These are phyloP conservation scores for Xerocomellus dryophilus DNA, from an alignment of 768 basidiomycete species.

Conservation along the genomic window DNA sequence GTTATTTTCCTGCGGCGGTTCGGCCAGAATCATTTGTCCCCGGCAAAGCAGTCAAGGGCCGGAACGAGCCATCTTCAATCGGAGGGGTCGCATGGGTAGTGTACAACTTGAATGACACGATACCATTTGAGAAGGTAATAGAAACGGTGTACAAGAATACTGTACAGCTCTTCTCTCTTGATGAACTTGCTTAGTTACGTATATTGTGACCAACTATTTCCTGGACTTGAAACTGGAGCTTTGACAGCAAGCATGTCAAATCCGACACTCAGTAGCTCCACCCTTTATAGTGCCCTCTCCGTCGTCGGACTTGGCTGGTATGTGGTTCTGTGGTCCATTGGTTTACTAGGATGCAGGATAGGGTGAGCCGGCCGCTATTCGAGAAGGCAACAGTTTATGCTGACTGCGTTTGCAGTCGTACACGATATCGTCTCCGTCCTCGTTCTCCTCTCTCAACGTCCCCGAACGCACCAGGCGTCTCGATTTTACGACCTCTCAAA, in stretches of 20 bases:
- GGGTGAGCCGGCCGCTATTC: slow-evolving; percentile 52
- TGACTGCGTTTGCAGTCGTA: slow-evolving; percentile 50
- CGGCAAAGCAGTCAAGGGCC: slow-evolving; percentile 67
- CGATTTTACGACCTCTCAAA: slow-evolving; percentile 90
- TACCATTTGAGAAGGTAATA: slow-evolving; percentile 52
- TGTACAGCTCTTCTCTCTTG: slow-evolving; percentile 52
- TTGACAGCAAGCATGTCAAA: slow-evolving; percentile 15
- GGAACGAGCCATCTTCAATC: slow-evolving; percentile 68
- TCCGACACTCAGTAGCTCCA: slow-evolving; percentile 1
- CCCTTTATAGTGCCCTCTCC: slow-evolving; percentile 25
- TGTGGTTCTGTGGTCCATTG: slow-evolving; percentile 56
- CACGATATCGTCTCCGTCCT: slow-evolving; percentile 67
- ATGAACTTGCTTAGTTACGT: slow-evolving; percentile 32
- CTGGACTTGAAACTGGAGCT: background rate
- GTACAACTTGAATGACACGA: slow-evolving; percentile 42
- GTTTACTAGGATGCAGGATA: slow-evolving; percentile 61
- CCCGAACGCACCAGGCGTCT: slow-evolving; percentile 74
- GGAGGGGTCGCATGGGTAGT: slow-evolving; percentile 76
- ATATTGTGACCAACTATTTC: background rate
- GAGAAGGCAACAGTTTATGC: background rate
- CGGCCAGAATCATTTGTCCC: slow-evolving; percentile 56
- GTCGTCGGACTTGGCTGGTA: slow-evolving; percentile 60
- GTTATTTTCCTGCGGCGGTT: slow-evolving; percentile 51
- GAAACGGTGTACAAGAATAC: slow-evolving; percentile 65
- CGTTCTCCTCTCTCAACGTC: slow-evolving; percentile 58